Base-by-base conservation (phyloP, 768 basidiomycete genomes). In the Rossbeevera mucosa region DNA sequence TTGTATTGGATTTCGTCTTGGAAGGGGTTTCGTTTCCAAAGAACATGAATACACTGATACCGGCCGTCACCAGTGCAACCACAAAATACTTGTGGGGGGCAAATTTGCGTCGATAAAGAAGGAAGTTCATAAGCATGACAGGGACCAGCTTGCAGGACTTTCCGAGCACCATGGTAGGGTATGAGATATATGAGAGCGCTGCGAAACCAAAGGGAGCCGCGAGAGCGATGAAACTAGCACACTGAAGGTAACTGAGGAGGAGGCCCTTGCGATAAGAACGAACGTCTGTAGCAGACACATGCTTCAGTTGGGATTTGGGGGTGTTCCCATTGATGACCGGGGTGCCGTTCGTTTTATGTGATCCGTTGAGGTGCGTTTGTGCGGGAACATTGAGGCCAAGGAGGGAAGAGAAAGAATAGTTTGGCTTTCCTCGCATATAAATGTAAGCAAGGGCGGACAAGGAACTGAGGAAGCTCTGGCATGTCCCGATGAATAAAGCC, bases 131-230 rank as follows among this genome's bases (percentile, higher is more conserved):
- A 69, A 98, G 80, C 83, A 95, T 91, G 54, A 94, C 96, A 0
- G 96, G 96, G 41, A 99, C 92, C 66, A 99, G 91, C 68, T 98
- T 98, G 79, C 96, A 98, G 0, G 94, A 97, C 70, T 98, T 98
- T 48, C 91, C 96, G 58, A 98, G 86, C 29, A 98, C 94, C 90
- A 97, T 95, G 41, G 95, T 93, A 46, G 96, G 96, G 76, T 97
- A 98, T 16, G 93, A 93, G 65, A 99, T 94, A 73, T 95, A 91
- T 22, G 91, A 85, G 40, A 98, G 85, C 5, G 94, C 85, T 11
- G 94, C 88, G 72, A 98, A 98, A 48, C 95, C 94, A 66, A 98
- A 95, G 3, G 95, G 96, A 20, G 93, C 89, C 2, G 95, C 95
- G 33, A 83, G 74, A 36, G 94, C 94, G 58, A 96, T 91, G 69